Evolutionary conservation across 2,329 filamentous ascomycete genomes (phyloP), one percentile per base, ranked within the genome.

Genomic region (Colletotrichum sp.): DNA sequence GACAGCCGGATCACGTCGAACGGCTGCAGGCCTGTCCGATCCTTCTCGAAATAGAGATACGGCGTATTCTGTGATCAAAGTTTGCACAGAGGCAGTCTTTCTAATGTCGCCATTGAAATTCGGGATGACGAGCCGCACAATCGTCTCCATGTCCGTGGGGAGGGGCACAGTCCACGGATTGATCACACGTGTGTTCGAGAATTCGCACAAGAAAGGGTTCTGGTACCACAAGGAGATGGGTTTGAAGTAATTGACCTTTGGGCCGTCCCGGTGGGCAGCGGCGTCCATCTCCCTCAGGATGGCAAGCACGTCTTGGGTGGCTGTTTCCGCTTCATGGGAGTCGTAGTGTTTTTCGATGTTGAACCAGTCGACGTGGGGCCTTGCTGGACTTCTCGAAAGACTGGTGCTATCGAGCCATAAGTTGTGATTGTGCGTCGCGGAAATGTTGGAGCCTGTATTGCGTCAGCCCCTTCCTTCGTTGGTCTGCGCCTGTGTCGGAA

Each of bases 111-210:
- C 18, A n/a, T 49, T 49, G 10, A 21, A 49, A 4, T 49, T 49
- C 44, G 44, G n/a, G 6, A 21, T 21, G 44, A 21, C 44, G n/a
- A 49, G 1, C 10, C 39, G 39, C 18, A n/a, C 9, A n/a, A n/a
- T 44, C 9, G 39, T 44, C 3, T 44, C 9, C 39, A 44, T 44
- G 18, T 44, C 9, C 18, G 18, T n/a, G 0, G 52, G 13, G 3
- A 57, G 52, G 12, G 52, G 21, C 21, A 57, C 52, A 12, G 21
- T 57, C 12, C 52, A 57, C 21, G 21, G 6, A 5, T 21, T 13
- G 52, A 15, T 26, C 8, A 15, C 1, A 13, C 26, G 52, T 26
- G 52, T 8, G 0, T 9, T 57, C 0, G 21, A 0, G 12, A 26
- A 5, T 24, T 26, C 13, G 12, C 15, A 16, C 13, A 57, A 26